Evolutionary conservation across 345 rosid species (phyloP).

Genomic region (Populus euphratica): DNA sequence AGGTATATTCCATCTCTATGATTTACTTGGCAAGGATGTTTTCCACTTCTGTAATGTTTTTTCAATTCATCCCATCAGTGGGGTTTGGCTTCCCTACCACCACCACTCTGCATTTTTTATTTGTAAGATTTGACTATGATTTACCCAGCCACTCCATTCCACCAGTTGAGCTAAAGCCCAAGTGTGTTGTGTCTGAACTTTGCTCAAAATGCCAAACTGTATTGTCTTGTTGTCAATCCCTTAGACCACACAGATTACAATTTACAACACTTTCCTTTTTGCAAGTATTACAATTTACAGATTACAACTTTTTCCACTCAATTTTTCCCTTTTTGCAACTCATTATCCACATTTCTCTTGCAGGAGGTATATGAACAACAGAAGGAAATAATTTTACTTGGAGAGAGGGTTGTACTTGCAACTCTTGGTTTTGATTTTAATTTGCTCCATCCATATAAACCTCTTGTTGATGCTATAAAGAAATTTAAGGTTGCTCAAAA

Average conservation of each 20-base stretch:
- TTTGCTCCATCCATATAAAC: conserved; percentile 78
- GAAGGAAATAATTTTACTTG: conserved; percentile 62
- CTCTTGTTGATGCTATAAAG: conserved; percentile 78
- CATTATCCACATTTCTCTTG: conserved; percentile 9
- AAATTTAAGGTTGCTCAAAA: conserved; percentile 75
- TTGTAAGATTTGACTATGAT: background rate
- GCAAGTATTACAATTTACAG: background rate
- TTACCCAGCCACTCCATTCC: background rate
- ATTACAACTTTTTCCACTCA: too few species aligned
- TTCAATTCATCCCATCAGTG: background rate
- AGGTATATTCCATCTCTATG: conserved; percentile 46
- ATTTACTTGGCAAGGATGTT: background rate
- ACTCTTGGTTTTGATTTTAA: conserved; percentile 76
- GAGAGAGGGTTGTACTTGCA: conserved; percentile 78
- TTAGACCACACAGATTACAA: background rate
- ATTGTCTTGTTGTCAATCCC: background rate
- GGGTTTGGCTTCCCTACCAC: background rate
- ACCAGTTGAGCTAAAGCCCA: background rate
- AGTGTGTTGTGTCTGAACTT: background rate
- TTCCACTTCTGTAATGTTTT: background rate
- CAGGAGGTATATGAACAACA: conserved; percentile 91
- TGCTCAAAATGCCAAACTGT: background rate
- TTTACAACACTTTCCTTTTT: background rate
- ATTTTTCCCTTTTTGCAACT: background rate
- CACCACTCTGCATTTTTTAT: background rate